Evolutionary conservation across 805 yeast genomes (phyloP).

Genomic region (Tetrapisispora namnaoensis): DNA sequence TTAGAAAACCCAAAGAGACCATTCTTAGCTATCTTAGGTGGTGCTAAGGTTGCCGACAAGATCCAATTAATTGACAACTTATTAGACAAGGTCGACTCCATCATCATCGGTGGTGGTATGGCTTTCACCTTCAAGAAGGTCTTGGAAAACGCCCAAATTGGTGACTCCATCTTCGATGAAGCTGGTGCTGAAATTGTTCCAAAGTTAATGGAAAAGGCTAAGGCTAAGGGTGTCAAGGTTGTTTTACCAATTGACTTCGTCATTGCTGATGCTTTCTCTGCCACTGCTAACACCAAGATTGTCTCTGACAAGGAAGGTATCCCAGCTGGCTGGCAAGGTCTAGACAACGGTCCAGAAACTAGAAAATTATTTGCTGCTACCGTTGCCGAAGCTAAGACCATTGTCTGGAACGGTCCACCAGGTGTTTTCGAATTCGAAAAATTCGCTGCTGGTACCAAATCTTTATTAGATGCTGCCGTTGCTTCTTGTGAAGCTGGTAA

Average conservation of each 20-base stretch:
- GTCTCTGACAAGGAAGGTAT: slow-evolving; percentile 90
- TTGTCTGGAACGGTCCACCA: slow-evolving; percentile 99
- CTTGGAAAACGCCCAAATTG: slow-evolving; percentile 73
- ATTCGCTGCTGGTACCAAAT: slow-evolving; percentile 86
- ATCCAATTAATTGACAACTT: slow-evolving; percentile 95
- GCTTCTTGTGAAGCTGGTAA: slow-evolving; percentile 77
- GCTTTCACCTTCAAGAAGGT: slow-evolving; percentile 98
- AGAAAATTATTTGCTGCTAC: slow-evolving; percentile 69
- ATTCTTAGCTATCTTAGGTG: slow-evolving; percentile 96
- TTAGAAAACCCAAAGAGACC: slow-evolving; percentile 97
- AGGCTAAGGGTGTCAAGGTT: slow-evolving; percentile 87
- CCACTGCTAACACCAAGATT: slow-evolving; percentile 76
- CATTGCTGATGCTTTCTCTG: slow-evolving; percentile 88
- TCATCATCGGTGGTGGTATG: slow-evolving; percentile 99
- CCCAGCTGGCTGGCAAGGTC: slow-evolving; percentile 91
- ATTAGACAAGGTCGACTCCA: slow-evolving; percentile 87
- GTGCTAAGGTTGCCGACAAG: slow-evolving; percentile 99
- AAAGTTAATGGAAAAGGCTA: slow-evolving; percentile 87
- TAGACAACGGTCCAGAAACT: slow-evolving; percentile 91
- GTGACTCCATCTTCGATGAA: slow-evolving; percentile 84
- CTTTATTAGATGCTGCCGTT: slow-evolving; percentile 81
- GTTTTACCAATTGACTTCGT: slow-evolving; percentile 93
- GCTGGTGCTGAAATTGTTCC: slow-evolving; percentile 96
- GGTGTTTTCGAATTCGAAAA: slow-evolving; percentile 97
- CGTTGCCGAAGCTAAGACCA: slow-evolving; percentile 89